A percentile compares a stretch with the other conserved stretches of the same genome.
These are phyloP conservation scores for Fusarium sp. DNA, from an alignment of 2,329 filamentous ascomycete species.

Conservation along the genomic window DNA sequence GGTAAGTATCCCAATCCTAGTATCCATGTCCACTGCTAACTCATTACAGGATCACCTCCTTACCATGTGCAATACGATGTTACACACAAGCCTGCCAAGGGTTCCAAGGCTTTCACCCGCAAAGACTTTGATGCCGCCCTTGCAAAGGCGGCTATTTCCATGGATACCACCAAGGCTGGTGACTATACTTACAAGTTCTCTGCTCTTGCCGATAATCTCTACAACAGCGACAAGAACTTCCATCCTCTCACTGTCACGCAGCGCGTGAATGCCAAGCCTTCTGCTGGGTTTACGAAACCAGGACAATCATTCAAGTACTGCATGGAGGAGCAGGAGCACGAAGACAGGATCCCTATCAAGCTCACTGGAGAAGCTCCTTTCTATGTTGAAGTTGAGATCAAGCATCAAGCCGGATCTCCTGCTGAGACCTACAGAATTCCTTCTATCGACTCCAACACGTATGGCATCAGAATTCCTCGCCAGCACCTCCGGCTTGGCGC, in stretches of 20 bases:
- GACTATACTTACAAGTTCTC: constrained; percentile 88
- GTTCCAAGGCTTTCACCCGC: constrained; percentile 71
- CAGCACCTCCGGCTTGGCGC: constrained; percentile 87
- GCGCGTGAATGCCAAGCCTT: constrained; percentile 84
- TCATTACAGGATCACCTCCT: constrained; percentile 73
- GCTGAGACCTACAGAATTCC: constrained; percentile 85
- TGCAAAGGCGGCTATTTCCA: constrained; percentile 79
- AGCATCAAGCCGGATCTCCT: constrained; percentile 83
- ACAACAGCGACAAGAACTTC: constrained; percentile 78
- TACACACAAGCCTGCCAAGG: constrained; percentile 75
- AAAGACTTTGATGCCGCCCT: constrained; percentile 83
- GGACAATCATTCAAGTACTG: constrained; percentile 97
- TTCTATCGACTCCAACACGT: constrained; percentile 78
- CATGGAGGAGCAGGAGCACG: constrained; percentile 81
- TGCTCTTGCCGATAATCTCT: constrained; percentile 85
- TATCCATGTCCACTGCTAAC: constrained; percentile 47
- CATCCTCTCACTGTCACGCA: constrained; percentile 79
- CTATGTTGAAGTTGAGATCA: constrained; percentile 90
- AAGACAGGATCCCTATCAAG: constrained; percentile 88
- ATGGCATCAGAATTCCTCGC: constrained; percentile 86
- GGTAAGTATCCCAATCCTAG: constrained; percentile 63
- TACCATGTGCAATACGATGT: constrained; percentile 87
- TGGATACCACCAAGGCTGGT: constrained; percentile 88
- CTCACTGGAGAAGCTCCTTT: constrained; percentile 89
- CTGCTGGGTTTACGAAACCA: constrained; percentile 83